Conservation (phyloP, 768 basidiomycete genomes). For the Pleurotus pulmonarius region DNA sequence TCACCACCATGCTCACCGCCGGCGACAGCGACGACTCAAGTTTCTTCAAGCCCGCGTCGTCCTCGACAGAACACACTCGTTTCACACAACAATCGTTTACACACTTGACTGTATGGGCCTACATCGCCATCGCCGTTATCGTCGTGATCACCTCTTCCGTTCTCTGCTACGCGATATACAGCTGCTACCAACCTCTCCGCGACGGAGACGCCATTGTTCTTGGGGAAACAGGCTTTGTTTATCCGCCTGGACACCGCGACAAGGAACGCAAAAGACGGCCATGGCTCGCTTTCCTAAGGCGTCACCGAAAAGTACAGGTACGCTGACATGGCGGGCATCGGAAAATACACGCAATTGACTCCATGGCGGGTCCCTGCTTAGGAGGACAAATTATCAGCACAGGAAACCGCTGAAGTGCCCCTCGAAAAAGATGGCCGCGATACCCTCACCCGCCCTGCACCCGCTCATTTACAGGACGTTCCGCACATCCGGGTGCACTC, state of each 20-base stretch:
- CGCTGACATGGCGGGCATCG: background rate
- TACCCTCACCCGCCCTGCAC: background rate
- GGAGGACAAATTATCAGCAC: background rate
- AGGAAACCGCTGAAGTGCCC: conserved; percentile 1
- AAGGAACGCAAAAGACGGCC: background rate
- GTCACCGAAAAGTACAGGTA: background rate
- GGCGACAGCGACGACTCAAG: conserved; percentile 1
- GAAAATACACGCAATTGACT: no score
- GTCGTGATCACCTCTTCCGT: conserved; percentile 2
- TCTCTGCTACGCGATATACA: conserved; percentile 9
- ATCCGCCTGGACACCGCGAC: background rate
- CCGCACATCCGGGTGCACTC: conserved; percentile 3
- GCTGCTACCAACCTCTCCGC: conserved; percentile 5
- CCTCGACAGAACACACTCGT: conserved; percentile 2
- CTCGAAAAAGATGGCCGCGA: background rate
- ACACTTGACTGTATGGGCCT: conserved; percentile 9
- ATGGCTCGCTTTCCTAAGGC: background rate
- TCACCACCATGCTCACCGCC: conserved; percentile 1
- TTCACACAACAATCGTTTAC: conserved; percentile 7
- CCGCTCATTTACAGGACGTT: conserved; percentile 4
- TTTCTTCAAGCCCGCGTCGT: background rate
- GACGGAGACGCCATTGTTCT: background rate
- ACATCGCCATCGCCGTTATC: conserved; percentile 8
- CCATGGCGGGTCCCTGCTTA: background rate
- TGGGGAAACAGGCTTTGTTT: background rate